Percentiles rank a stretch among this genome's conserved stretches.
These are phyloP conservation scores for Gaeumannomyces sp. DNA, from an alignment of 2,329 filamentous ascomycete species.

Conservation along the genomic window DNA sequence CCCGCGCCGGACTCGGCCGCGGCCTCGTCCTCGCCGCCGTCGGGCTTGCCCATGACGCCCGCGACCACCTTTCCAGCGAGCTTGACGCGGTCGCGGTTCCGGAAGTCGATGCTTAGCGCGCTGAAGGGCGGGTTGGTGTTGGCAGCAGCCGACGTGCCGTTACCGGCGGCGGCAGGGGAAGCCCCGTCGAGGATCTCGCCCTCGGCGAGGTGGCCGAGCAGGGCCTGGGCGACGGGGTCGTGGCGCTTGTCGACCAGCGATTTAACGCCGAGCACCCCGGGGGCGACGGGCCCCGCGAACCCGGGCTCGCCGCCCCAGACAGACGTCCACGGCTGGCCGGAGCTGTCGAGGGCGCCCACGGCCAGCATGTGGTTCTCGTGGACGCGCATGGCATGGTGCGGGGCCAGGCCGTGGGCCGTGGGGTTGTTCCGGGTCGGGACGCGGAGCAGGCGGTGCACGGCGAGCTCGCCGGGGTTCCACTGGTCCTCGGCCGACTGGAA, in stretches of 20 bases:
- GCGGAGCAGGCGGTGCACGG: slow-evolving; percentile 57
- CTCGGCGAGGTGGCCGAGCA: slow-evolving; percentile 47
- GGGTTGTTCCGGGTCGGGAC: slow-evolving; percentile 58
- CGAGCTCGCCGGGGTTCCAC: slow-evolving; percentile 62
- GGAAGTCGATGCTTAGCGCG: slow-evolving; percentile 58
- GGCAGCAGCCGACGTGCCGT: no score
- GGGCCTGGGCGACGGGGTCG: slow-evolving; percentile 64
- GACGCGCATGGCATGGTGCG: slow-evolving; percentile 54
- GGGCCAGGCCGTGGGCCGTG: slow-evolving; percentile 56
- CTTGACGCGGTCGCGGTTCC: slow-evolving; percentile 66
- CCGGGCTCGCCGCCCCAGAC: slow-evolving; percentile 70
- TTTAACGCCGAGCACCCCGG: slow-evolving; percentile 57
- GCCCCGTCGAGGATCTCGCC: slow-evolving; percentile 29
- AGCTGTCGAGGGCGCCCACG: slow-evolving; percentile 62
- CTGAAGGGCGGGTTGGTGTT: slow-evolving; percentile 31
- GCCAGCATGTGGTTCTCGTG: slow-evolving; percentile 61
- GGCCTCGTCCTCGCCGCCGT: slow-evolving; percentile 20
- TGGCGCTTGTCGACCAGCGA: slow-evolving; percentile 51
- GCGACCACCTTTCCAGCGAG: slow-evolving; percentile 63
- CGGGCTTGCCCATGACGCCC: slow-evolving; percentile 40
- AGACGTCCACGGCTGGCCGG: slow-evolving; percentile 66
- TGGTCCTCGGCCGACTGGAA: slow-evolving; percentile 16
- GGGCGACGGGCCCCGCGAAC: slow-evolving; percentile 57
- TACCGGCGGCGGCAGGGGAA: slow-evolving; percentile 5
- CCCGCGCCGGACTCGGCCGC: slow-evolving; percentile 22